These are phyloP conservation scores for Phytophthora palmivora DNA, from an alignment of 352 stramenopile species.

Conservation along the genomic window DNA sequence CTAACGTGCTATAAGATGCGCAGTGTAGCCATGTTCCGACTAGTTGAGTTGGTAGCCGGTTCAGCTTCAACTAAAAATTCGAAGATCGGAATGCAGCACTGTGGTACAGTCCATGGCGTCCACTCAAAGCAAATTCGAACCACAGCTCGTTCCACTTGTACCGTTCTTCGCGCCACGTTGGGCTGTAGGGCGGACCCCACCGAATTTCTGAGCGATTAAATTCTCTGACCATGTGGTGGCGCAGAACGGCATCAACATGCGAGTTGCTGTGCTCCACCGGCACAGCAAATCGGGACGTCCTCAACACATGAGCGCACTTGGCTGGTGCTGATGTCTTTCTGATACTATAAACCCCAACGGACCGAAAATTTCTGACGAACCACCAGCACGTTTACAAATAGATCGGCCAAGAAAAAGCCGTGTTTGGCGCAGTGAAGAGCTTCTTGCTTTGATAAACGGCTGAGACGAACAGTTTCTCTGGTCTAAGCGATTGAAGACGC, in stretches of 20 bases:
- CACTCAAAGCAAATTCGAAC: conserved; percentile 18
- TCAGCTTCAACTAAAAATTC: conserved; percentile 35
- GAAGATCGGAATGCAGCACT: conserved; percentile 15
- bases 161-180: not conserved
- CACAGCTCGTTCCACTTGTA: conserved; percentile 9
- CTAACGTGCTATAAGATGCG: conserved; percentile 5
- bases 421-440: too few species aligned
- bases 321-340: conserved; percentile 21
- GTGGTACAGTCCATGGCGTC: conserved; percentile 3
- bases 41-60: conserved; percentile 31
- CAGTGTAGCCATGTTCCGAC: conserved; percentile 39
- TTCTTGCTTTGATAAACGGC: conserved; percentile 14
- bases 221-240: conserved; percentile 26
- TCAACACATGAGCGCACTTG: not conserved
- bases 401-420: conserved; percentile 24
- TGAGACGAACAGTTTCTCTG: conserved; percentile 5
- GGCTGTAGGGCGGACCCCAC: conserved; percentile 22
- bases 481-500: conserved; percentile 16
- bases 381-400: conserved; percentile 7
- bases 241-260: conserved; percentile 21
- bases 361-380: conserved; percentile 22
- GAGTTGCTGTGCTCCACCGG: conserved; percentile 6
- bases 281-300: conserved; percentile 10
- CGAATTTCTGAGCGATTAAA: conserved; percentile 18
- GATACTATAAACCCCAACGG: conserved; percentile 12